Evolutionary conservation across 108 stramenopile genomes (phyloP).

Genomic region (Parmales sp.): DNA sequence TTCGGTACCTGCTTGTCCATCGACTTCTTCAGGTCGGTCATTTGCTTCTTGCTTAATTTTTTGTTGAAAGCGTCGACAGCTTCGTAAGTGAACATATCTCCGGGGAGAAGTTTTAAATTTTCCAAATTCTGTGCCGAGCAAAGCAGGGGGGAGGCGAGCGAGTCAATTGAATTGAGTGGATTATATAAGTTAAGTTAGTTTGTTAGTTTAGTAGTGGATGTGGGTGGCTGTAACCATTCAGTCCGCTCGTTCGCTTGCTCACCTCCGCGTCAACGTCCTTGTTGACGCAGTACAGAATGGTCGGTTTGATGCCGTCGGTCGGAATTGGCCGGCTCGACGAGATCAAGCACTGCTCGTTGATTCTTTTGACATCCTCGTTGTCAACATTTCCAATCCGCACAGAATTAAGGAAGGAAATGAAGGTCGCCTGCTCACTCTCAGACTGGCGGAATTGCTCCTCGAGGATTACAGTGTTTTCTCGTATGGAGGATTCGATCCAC

Average conservation of each 20-base stretch:
- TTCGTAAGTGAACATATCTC: too few species aligned
- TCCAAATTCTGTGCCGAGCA: too few species aligned
- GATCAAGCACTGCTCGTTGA: not conserved
- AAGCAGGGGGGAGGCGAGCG: too few species aligned
- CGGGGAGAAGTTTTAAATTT: too few species aligned
- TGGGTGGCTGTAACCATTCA: too few species aligned
- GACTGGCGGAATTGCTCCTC: conserved; percentile 25
- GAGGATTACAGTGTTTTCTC: conserved; percentile 9
- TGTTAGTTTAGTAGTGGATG: too few species aligned
- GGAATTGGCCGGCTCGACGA: not conserved
- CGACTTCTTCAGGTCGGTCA: not conserved
- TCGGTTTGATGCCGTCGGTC: conserved; percentile 21
- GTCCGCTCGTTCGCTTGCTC: not conserved
- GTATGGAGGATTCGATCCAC: too few species aligned
- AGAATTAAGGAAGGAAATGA: conserved; percentile 22
- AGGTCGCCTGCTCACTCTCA: conserved; percentile 13
- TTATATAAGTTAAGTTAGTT: too few species aligned
- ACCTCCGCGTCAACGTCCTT: conserved; percentile 17
- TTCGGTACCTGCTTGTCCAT: conserved; percentile 5
- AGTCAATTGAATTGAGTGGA: too few species aligned
- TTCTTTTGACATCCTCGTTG: not conserved
- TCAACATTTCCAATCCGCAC: conserved; percentile 10
- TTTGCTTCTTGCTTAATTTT: too few species aligned
- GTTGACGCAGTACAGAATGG: conserved; percentile 25
- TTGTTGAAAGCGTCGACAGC: too few species aligned